Evolutionary conservation across 768 basidiomycete genomes (phyloP).

Genomic region (Leccinum ochraceum): DNA sequence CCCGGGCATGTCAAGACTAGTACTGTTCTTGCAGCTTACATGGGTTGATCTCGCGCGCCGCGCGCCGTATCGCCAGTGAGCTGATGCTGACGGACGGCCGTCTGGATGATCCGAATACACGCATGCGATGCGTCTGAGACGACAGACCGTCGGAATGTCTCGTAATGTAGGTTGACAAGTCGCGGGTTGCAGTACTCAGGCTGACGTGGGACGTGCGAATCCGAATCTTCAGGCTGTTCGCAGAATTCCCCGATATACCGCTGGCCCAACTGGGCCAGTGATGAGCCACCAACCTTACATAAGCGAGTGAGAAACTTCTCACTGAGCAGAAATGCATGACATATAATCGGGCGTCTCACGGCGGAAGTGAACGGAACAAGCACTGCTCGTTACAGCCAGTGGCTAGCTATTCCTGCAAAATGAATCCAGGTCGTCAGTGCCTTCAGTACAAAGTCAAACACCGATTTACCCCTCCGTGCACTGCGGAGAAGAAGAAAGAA

Average conservation of each 20-base stretch:
- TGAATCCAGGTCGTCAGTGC: conserved; percentile 26
- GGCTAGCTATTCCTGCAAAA: conserved; percentile 26
- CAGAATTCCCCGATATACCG: not conserved
- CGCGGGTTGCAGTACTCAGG: not conserved
- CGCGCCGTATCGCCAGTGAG: not conserved
- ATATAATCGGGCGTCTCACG: conserved; percentile 12
- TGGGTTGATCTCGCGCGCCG: conserved; percentile 6
- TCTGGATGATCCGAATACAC: conserved; percentile 1
- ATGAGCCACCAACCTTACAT: no score
- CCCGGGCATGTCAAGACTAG: not conserved
- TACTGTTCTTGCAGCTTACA: not conserved
- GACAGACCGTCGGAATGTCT: not conserved
- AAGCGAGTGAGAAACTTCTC: not conserved
- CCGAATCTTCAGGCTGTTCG: not conserved
- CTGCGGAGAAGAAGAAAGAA: conserved; percentile 17
- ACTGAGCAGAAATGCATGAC: not conserved
- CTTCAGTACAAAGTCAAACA: conserved; percentile 15
- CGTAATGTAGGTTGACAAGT: conserved; percentile 4
- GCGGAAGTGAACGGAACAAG: conserved; percentile 18
- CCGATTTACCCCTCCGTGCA: conserved; percentile 20
- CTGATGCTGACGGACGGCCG: not conserved
- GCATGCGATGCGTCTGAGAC: not conserved
- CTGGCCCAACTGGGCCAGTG: not conserved
- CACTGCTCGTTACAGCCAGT: conserved; percentile 26
- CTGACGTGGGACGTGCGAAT: conserved; percentile 4